These are phyloP conservation scores for Metahyphopichia silvanorum DNA, from an alignment of 805 yeast genomes.

Conservation along the genomic window DNA sequence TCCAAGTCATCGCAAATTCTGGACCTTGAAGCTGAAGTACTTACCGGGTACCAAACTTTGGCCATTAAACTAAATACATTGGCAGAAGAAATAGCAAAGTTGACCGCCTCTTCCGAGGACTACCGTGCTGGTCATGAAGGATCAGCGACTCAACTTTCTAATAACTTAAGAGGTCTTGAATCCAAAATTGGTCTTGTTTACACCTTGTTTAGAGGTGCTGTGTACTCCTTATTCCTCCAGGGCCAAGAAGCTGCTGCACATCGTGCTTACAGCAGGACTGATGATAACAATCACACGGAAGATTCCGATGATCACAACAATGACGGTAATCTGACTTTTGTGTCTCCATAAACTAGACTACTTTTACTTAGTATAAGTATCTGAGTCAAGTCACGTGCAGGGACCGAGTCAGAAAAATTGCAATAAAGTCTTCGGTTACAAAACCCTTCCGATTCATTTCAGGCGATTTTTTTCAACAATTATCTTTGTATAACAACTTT, in stretches of 20 bases:
- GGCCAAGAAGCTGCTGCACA: constrained; percentile 7
- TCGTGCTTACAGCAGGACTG: constrained; percentile 5
- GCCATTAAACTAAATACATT: constrained; percentile 30
- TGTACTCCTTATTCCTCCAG: constrained; percentile 57
- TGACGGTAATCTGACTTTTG: not conserved
- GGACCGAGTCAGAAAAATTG: too few species aligned
- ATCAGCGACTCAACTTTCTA: constrained; percentile 31
- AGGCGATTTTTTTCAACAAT: too few species aligned
- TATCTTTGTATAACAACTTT: too few species aligned
- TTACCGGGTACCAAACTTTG: constrained; percentile 35
- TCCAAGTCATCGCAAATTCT: constrained; percentile 14
- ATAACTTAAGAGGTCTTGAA: constrained; percentile 58
- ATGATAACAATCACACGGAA: constrained; percentile 4
- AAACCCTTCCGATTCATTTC: too few species aligned
- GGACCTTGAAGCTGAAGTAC: constrained; percentile 31
- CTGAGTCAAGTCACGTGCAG: too few species aligned
- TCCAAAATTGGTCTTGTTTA: constrained; percentile 61
- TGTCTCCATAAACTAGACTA: not conserved
- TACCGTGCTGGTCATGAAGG: constrained; percentile 7
- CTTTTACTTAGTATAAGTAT: too few species aligned
- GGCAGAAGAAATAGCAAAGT: constrained; percentile 27
- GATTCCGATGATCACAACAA: constrained; percentile 1
- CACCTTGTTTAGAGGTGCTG: constrained; percentile 67
- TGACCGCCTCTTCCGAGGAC: constrained; percentile 7
- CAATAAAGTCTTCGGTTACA: too few species aligned